Percentiles rank a stretch among this genome's conserved stretches.
phyloP scores from a whole-genome alignment of 2,329 filamentous ascomycete species.

The Bisporella sp. region DNA sequence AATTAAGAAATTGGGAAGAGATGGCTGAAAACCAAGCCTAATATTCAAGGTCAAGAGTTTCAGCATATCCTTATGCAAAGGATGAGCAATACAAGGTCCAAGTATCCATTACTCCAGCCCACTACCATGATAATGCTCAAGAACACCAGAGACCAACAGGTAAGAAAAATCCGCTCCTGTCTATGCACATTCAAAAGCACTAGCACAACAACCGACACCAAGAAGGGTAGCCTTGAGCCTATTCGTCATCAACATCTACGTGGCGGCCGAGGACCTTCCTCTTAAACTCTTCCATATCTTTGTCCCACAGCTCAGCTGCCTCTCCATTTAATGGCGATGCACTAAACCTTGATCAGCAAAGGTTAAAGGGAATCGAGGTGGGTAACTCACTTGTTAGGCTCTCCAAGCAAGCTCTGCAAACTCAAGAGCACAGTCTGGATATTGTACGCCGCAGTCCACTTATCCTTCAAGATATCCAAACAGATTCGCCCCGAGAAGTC shows the following conservation, averaged over 20 bases:
- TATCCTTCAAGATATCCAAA: constrained; percentile 96
- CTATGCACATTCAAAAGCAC: constrained; percentile 15
- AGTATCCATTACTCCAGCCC: constrained; percentile 13
- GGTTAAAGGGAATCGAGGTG: neutral
- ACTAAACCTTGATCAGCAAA: constrained; percentile 40
- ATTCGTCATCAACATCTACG: constrained; percentile 59
- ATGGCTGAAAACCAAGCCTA: too few relatives aligned
- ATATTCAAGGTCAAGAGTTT: neutral
- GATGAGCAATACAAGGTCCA: constrained; percentile 8
- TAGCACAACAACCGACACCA: constrained; percentile 8
- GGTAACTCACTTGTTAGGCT: constrained; percentile 86
- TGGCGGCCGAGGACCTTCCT: constrained; percentile 59
- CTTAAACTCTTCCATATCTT: constrained; percentile 81
- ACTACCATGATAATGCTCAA: constrained; percentile 15
- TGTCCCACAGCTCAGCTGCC: constrained; percentile 93
- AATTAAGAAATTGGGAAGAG: too few relatives aligned
- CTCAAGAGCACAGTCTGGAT: constrained; percentile 89
- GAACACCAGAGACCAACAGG: constrained; percentile 1
- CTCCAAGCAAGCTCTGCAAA: constrained; percentile 87
- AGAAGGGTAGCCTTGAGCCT: constrained; percentile 12
- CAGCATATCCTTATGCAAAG: constrained; percentile 3
- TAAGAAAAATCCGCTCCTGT: neutral
- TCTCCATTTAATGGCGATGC: constrained; percentile 93
- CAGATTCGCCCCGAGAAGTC: constrained; percentile 97
- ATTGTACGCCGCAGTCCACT: constrained; percentile 98